These are phyloP conservation scores for Suillus bovinus DNA, from an alignment of 768 basidiomycete species.

Conservation along the genomic window DNA sequence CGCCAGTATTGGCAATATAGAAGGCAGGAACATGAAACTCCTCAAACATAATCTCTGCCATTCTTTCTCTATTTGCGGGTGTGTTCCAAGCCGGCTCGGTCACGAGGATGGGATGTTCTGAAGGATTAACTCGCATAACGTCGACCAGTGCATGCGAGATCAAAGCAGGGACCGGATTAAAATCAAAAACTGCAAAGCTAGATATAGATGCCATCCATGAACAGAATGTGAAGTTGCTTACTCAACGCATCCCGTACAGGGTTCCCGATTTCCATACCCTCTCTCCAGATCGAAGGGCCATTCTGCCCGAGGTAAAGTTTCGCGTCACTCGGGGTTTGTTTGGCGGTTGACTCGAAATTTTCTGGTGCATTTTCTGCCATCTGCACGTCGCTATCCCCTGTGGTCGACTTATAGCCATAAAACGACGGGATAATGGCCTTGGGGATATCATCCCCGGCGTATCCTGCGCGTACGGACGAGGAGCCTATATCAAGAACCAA, in stretches of 20 bases:
- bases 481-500: constrained; percentile 94
- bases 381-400: constrained; percentile 33
- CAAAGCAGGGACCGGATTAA: constrained; percentile 68
- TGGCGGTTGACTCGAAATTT: constrained; percentile 26
- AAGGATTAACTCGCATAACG: constrained; percentile 71
- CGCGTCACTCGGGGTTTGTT: constrained; percentile 42
- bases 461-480: constrained; percentile 88
- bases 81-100: constrained; percentile 99
- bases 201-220: constrained; percentile 1
- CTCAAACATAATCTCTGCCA: constrained; percentile 98
- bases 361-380: constrained; percentile 43
- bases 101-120: constrained; percentile 89
- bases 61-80: constrained; percentile 84
- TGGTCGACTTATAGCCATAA: constrained; percentile 70
- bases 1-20: constrained; percentile 94
- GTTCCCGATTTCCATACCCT: constrained; percentile 84
- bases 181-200: constrained; percentile 63
- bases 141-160: constrained; percentile 75
- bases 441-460: constrained; percentile 96
- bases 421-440: constrained; percentile 88
- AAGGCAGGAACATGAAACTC: constrained; percentile 93
- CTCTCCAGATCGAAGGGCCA: constrained; percentile 88
- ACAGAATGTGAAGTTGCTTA: constrained; percentile 38
- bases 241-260: constrained; percentile 85
- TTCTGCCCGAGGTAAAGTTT: constrained; percentile 84